Evolutionary conservation across 768 basidiomycete genomes (phyloP).

Genomic region (Amanita muscaria): DNA sequence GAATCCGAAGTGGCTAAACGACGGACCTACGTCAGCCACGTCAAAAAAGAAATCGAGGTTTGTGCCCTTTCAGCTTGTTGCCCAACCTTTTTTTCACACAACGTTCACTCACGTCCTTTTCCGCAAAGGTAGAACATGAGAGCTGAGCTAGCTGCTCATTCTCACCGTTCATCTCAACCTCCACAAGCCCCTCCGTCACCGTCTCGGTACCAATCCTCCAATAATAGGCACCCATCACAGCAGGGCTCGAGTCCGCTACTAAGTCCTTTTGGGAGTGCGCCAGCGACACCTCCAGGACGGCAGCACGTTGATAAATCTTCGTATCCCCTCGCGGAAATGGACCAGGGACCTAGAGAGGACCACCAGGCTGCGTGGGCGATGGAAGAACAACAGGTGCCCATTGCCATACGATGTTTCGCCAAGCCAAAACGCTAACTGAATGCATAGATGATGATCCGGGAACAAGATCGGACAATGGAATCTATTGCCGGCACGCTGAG

Average conservation of each 20-base stretch:
- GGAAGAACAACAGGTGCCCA: conserved; percentile 76
- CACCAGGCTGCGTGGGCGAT: conserved; percentile 74
- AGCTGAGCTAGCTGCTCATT: conserved; percentile 37
- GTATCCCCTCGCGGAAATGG: background rate
- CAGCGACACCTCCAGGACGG: background rate
- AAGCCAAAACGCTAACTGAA: background rate
- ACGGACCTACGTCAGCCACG: conserved; percentile 65
- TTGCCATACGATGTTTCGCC: background rate
- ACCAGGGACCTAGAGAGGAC: conserved; percentile 25
- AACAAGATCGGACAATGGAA: conserved; percentile 87
- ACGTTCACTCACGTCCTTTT: background rate
- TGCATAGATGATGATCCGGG: conserved; percentile 67
- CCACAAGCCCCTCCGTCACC: background rate
- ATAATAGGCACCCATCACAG: background rate
- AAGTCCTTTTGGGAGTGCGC: background rate
- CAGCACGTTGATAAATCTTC: background rate
- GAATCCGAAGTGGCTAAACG: conserved; percentile 69
- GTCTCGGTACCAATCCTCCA: too few relatives aligned
- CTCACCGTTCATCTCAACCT: conserved; percentile 3
- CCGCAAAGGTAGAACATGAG: conserved; percentile 64
- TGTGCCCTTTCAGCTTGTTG: conserved; percentile 15
- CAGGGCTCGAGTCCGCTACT: background rate
- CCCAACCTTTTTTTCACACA: background rate
- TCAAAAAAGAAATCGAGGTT: conserved; percentile 76
- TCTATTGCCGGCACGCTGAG: conserved; percentile 80